These are phyloP conservation scores for Oryza australiensis DNA, from an alignment of 176 grass and related monocot genomes.

Conservation along the genomic window DNA sequence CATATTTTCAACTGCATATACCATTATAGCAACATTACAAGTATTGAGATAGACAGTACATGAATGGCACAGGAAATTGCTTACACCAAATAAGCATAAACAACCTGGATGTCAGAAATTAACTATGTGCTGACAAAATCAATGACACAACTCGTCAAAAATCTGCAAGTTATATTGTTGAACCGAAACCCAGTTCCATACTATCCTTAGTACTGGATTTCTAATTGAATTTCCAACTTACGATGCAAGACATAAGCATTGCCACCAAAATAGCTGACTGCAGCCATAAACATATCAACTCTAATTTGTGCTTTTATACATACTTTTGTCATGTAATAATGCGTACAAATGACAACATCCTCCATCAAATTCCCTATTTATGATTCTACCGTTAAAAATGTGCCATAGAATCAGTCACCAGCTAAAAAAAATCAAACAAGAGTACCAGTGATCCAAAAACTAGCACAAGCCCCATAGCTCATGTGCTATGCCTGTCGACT, in stretches of 20 bases:
- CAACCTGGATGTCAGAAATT: constrained; percentile 5
- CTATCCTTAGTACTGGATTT: background rate
- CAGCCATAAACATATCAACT: background rate
- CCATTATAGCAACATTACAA: background rate
- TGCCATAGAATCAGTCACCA: background rate
- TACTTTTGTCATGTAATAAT: background rate
- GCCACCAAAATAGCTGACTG: background rate
- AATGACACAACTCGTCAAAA: background rate
- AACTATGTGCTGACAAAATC: background rate
- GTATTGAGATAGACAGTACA: background rate
- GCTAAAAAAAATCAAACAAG: background rate
- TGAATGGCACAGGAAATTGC: background rate
- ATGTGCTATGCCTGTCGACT: background rate
- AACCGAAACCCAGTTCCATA: background rate
- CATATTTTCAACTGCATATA: background rate
- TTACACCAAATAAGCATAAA: background rate
- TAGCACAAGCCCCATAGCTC: background rate
- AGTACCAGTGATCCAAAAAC: background rate
- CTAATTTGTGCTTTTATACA: background rate
- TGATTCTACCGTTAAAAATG: background rate
- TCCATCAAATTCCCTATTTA: background rate
- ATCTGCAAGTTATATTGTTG: background rate
- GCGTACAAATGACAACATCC: background rate
- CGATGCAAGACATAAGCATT: constrained; percentile 1
- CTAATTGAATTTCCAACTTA: background rate